A percentile compares a stretch with the other conserved stretches of the same genome.
Evolutionary conservation across 176 grass and related monocot genomes (phyloP).

Genomic region (Oryza officinalis): DNA sequence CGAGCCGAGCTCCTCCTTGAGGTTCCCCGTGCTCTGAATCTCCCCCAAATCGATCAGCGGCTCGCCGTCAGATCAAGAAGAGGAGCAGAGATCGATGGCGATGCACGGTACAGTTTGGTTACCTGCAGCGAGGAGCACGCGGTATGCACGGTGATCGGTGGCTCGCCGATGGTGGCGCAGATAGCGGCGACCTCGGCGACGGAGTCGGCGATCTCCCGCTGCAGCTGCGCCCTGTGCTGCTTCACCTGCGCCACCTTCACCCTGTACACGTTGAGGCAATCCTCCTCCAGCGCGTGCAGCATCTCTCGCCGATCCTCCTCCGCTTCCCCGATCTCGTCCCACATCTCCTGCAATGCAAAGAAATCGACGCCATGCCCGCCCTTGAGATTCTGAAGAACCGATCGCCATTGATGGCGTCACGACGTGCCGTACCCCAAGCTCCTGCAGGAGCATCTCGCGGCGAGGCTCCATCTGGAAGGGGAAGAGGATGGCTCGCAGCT

Average conservation of each 20-base stretch:
- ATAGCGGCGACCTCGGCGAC: constrained; percentile 69
- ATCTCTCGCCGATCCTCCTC: constrained; percentile 57
- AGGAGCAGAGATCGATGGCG: neutral
- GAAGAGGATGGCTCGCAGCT: constrained; percentile 37
- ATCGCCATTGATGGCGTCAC: neutral
- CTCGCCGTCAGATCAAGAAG: too few species aligned
- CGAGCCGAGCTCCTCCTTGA: constrained; percentile 66
- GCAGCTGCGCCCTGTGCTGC: constrained; percentile 48
- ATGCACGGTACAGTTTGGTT: neutral
- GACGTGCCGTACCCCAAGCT: constrained; percentile 28
- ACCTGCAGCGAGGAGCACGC: constrained; percentile 28
- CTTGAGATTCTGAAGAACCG: too few species aligned
- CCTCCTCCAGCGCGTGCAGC: constrained; percentile 66
- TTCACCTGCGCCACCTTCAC: constrained; percentile 67
- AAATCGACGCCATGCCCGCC: too few species aligned
- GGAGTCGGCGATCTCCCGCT: constrained; percentile 51
- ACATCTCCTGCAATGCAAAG: constrained; percentile 57
- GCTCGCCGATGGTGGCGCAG: constrained; percentile 65
- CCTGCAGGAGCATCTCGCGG: constrained; percentile 41
- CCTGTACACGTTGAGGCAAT: constrained; percentile 70
- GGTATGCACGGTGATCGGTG: constrained; percentile 7
- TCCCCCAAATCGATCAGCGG: neutral
- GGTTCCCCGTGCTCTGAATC: constrained; percentile 46
- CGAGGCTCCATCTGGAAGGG: constrained; percentile 44
- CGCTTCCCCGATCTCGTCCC: constrained; percentile 78